Evolutionary conservation across 257 asterid species (phyloP), one percentile per base, ranked within the genome.

Genomic region (Nicotiana tomentosiformis): DNA sequence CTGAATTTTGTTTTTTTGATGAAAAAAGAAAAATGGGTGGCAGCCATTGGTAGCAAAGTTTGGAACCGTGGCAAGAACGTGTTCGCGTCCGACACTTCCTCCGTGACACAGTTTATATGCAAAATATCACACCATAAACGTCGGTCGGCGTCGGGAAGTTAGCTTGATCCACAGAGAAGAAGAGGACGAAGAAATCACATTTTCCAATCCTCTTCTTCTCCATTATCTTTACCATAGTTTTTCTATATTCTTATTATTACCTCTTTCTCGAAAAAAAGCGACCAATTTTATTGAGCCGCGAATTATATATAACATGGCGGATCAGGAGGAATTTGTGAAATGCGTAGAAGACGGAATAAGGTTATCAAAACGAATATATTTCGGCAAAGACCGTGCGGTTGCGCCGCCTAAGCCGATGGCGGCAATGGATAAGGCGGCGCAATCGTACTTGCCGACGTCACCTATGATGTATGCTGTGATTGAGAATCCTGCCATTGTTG

Each of bases 331-430:
- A 78, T 96, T 96, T 89, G 92, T 88, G 83, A 90, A 88, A 69
- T 93, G 97, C 76, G 98, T 94, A 81, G 98, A 96, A 86, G 97
- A 94, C 67, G 98, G 99, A 70, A 86, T 96, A 72, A 91, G 94
- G 83, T 92, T 96, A 85, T 87, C 97, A 58, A 96, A 96, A 81
- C 86, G 98, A 84, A 85, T 96, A 57, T 94, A 91, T 88, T 90
- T 91, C 82, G 98, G 98, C 76, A 91, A 91, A 70, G 98, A 96
- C 88, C 82, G 95, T 82, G 97, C 99, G 43, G 95, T 92, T 20
- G 92, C 95, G 81, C 94, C 98, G 18, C 98, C 97, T 26, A 94
- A 88, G 86, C 94, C 93, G 6, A 87, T 86, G 81, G 55, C 86
- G 49, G 77, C 90, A 2, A 96, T 94, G 99, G 93, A 89, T 46